phyloP scores from a whole-genome alignment of 805 yeast species.

The Pichia ethanolica region DNA sequence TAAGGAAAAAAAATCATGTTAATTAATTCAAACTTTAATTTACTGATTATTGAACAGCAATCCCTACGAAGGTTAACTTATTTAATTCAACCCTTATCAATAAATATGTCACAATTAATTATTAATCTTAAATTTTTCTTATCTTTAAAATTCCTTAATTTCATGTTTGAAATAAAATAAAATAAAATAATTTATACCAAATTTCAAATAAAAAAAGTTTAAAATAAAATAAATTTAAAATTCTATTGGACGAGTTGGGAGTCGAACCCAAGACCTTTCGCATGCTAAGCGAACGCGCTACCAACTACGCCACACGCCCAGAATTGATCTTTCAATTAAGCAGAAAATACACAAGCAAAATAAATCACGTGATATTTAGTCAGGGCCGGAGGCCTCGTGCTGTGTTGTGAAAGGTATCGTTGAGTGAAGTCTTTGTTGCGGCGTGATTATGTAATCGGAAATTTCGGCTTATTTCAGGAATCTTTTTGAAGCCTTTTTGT shows the following conservation, averaged over 20 bases:
- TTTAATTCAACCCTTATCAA: not conserved
- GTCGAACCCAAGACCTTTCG: conserved; percentile 77
- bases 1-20: too few relatives aligned
- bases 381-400: too few relatives aligned
- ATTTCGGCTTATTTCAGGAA: too few relatives aligned
- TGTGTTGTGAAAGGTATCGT: too few relatives aligned
- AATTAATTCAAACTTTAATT: too few relatives aligned
- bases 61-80: too few relatives aligned
- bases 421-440: too few relatives aligned
- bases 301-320: conserved; percentile 81
- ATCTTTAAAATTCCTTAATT: not conserved
- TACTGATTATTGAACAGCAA: too few relatives aligned
- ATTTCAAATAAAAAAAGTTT: conserved; percentile 20
- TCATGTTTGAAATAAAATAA: not conserved
- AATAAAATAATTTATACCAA: not conserved
- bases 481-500: too few relatives aligned
- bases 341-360: not conserved
- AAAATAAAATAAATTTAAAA: not conserved
- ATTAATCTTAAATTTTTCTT: not conserved
- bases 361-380: conserved; percentile 28
- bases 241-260: conserved; percentile 59
- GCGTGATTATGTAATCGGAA: too few relatives aligned
- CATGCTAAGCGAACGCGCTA: conserved; percentile 80
- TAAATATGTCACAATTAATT: too few relatives aligned
- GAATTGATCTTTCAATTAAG: not conserved